Conservation (phyloP, 331 rosid genomes). For the Acacia concinna region DNA sequence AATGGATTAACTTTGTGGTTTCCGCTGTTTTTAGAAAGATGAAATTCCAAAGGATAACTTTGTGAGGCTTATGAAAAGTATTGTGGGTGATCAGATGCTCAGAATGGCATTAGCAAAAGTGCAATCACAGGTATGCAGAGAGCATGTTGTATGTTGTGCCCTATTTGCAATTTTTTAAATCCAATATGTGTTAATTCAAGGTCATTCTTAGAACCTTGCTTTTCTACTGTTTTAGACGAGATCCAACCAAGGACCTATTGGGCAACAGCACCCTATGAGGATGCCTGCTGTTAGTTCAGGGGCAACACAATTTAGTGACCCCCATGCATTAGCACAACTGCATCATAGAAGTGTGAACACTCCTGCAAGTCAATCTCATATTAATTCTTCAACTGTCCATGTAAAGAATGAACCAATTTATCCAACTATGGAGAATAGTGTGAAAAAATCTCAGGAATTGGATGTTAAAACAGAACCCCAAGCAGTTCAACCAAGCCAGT, state of each 20-base stretch:
- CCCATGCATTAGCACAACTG: conserved; percentile 63
- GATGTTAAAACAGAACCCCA: conserved; percentile 55
- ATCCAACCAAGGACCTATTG: conserved; percentile 45
- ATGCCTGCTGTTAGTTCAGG: conserved; percentile 57
- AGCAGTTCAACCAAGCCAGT: conserved; percentile 53
- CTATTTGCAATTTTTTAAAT: background rate
- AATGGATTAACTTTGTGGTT: conserved; percentile 21
- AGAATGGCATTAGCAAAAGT: conserved; percentile 67
- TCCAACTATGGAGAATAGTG: conserved; percentile 44
- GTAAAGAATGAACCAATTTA: conserved; percentile 1
- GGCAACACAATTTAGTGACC: conserved; percentile 57
- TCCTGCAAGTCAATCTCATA: conserved; percentile 45
- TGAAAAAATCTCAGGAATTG: conserved; percentile 48
- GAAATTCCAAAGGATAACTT: conserved; percentile 84
- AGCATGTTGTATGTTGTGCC: conserved; percentile 12
- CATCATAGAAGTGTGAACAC: conserved; percentile 67
- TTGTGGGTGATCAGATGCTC: conserved; percentile 88
- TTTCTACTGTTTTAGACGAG: conserved; percentile 39
- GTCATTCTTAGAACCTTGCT: conserved; percentile 32
- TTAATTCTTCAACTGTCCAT: conserved; percentile 56
- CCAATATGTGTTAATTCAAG: conserved; percentile 13
- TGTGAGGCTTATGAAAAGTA: conserved; percentile 67
- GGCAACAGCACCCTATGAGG: conserved; percentile 59
- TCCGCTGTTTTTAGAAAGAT: conserved; percentile 50
- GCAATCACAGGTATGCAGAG: conserved; percentile 60